Conservation (phyloP, 163 green algal genomes). For the Chlorella variabilis region DNA sequence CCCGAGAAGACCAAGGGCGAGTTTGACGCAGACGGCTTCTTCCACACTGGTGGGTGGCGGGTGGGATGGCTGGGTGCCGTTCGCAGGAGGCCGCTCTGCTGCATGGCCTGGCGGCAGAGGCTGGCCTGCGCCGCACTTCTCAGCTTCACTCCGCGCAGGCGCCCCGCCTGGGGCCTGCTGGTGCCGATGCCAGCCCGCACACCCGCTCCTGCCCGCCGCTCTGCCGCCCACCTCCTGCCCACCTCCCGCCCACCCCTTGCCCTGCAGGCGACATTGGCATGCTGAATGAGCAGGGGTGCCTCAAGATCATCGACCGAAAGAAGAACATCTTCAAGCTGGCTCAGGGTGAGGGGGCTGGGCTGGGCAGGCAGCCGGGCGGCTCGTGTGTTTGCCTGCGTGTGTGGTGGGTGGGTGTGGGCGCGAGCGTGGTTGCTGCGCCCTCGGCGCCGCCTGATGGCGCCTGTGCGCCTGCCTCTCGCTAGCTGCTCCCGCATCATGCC, state of each 20-base stretch:
- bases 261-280: conserved; percentile 89
- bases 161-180: too few species aligned
- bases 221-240: background rate
- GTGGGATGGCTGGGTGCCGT: too few species aligned
- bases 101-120: too few species aligned
- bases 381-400: too few species aligned
- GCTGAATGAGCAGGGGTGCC: conserved; percentile 83
- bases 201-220: too few species aligned
- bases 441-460: conserved; percentile 38
- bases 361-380: background rate
- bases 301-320: conserved; percentile 96
- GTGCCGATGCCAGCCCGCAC: too few species aligned
- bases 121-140: too few species aligned
- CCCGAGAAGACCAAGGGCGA: conserved; percentile 59
- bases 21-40: conserved; percentile 67
- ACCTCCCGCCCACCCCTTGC: background rate
- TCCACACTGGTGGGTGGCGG: conserved; percentile 55
- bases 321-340: conserved; percentile 98
- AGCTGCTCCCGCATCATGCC: conserved; percentile 8
- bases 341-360: conserved; percentile 56
- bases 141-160: too few species aligned
- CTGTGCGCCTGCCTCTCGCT: too few species aligned
- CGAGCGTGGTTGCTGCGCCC: conserved; percentile 55
- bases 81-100: too few species aligned
- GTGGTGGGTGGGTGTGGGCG: conserved; percentile 54